phyloP scores from a whole-genome alignment of 2,329 filamentous ascomycete genomes.

The Ceratocystis albifundus region DNA sequence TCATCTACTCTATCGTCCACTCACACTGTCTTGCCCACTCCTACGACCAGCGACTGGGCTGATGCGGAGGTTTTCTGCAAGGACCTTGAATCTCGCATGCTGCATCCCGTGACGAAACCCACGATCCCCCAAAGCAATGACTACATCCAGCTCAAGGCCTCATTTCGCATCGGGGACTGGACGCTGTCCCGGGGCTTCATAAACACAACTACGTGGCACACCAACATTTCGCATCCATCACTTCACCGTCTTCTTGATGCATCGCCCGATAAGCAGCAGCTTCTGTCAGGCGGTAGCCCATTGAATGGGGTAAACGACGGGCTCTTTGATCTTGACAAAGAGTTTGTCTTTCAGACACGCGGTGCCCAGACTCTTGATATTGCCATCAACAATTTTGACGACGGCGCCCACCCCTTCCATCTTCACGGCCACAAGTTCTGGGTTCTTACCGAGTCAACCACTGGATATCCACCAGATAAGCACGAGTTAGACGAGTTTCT shows the following conservation, averaged over 20 bases:
- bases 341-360: conserved; percentile 39
- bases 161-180: conserved; percentile 46
- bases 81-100: conserved; percentile 41
- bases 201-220: conserved; percentile 41
- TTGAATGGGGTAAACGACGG: conserved; percentile 28
- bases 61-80: conserved; percentile 39
- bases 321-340: conserved; percentile 27
- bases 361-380: conserved; percentile 38
- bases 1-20: not conserved
- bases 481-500: conserved; percentile 27
- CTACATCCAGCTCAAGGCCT: conserved; percentile 38
- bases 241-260: conserved; percentile 31
- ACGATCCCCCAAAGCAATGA: conserved; percentile 33
- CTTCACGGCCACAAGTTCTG: conserved; percentile 47
- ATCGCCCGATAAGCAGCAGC: not conserved
- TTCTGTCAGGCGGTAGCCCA: conserved; percentile 15
- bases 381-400: conserved; percentile 30
- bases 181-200: conserved; percentile 43
- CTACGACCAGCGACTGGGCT: conserved; percentile 39
- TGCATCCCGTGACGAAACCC: conserved; percentile 33
- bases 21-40: conserved; percentile 17
- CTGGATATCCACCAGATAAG: conserved; percentile 31
- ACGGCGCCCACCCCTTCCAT: conserved; percentile 34
- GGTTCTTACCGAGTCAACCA: conserved; percentile 30
- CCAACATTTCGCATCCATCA: conserved; percentile 31